Conservation (phyloP, 345 rosid species). For the Eucalyptus erythrocorys region DNA sequence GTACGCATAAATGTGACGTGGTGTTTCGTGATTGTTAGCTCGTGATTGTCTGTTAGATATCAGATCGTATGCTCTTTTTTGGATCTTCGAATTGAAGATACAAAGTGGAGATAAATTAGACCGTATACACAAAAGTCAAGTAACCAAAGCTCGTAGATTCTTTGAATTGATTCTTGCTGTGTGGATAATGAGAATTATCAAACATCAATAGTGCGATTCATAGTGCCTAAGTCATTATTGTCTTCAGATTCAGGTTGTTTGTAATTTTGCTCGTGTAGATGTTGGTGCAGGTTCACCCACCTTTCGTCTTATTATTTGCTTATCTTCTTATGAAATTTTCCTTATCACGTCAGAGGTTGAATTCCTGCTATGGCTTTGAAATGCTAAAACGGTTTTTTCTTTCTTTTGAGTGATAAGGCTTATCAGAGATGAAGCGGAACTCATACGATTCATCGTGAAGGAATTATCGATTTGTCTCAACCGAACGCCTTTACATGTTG, state of each 20-base stretch:
- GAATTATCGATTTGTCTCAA: no score
- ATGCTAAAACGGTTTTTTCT: no score
- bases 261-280: not conserved
- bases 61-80: not conserved
- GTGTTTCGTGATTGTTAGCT: no score
- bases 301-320: not conserved
- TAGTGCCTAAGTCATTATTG: not conserved
- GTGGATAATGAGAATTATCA: no score
- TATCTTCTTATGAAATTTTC: not conserved
- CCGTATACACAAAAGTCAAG: not conserved
- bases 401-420: no score
- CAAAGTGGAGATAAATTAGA: not conserved
- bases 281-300: not conserved
- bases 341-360: not conserved
- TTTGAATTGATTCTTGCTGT: no score
- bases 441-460: no score
- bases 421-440: no score
- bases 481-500: no score
- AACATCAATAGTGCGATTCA: not conserved
- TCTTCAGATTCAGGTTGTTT: not conserved
- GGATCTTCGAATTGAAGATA: no score
- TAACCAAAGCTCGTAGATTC: not conserved
- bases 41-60: not conserved
- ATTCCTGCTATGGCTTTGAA: no score
- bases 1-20: not conserved